These are phyloP conservation scores for Neocallimastix lanati DNA, from an alignment of 192 early-diverging fungal genomes.

Conservation along the genomic window DNA sequence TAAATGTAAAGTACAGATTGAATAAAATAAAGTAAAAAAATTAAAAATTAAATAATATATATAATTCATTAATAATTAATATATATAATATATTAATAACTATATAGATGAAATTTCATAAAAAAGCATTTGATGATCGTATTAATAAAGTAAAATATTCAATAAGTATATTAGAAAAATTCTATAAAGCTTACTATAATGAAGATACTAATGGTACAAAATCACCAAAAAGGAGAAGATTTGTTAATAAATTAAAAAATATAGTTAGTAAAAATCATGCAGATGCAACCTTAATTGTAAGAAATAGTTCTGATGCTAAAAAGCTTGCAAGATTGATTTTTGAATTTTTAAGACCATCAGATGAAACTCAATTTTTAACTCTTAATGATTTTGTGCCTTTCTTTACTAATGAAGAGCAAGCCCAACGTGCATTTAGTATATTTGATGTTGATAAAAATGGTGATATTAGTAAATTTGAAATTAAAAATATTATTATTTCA, in stretches of 20 bases:
- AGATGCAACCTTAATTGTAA: background rate
- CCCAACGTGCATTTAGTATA: constrained; percentile 58
- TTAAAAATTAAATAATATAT: no score
- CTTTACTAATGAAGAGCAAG: constrained; percentile 53
- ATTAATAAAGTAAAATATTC: background rate
- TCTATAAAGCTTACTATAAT: background rate
- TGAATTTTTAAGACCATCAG: background rate
- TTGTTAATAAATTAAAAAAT: background rate
- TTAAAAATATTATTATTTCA: constrained; percentile 55
- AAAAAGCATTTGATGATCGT: background rate
- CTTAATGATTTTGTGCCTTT: constrained; percentile 56
- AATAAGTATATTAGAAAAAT: background rate
- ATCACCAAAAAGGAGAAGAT: background rate
- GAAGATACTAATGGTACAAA: background rate
- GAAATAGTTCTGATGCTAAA: background rate
- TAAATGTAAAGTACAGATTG: no score
- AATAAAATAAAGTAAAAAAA: no score
- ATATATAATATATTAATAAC: no score
- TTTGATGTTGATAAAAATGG: constrained; percentile 82
- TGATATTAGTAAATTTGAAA: constrained; percentile 63
- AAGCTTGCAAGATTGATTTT: background rate
- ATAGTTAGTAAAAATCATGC: background rate
- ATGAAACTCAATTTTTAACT: constrained; percentile 2
- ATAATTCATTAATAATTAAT: no score
- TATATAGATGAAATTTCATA: background rate